Evolutionary conservation across 2,329 filamentous ascomycete genomes (phyloP).

Genomic region (Colletotrichum australisinense): DNA sequence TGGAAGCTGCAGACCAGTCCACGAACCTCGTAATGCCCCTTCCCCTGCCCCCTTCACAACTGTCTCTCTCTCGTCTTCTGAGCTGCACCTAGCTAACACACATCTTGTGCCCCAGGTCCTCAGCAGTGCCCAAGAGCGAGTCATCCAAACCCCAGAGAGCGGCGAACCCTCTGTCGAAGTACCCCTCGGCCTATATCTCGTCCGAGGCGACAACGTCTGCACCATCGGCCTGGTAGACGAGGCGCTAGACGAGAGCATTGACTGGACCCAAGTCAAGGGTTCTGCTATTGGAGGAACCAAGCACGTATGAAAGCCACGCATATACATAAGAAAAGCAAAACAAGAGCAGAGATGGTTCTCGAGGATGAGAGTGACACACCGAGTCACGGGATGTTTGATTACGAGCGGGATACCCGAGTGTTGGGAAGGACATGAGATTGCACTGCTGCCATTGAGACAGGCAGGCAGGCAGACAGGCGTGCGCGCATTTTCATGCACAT

Average conservation of each 20-base stretch:
- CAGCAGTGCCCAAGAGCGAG: slow-evolving; percentile 84
- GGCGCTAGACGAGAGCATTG: slow-evolving; percentile 86
- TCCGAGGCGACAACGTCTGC: slow-evolving; percentile 94
- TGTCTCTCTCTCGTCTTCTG: background rate
- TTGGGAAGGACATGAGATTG: slow-evolving; percentile 25
- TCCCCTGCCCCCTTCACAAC: background rate
- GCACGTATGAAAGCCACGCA: slow-evolving; percentile 61
- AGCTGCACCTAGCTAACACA: slow-evolving; percentile 3
- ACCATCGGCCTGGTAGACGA: slow-evolving; percentile 92
- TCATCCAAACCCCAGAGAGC: slow-evolving; percentile 89
- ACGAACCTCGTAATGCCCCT: slow-evolving; percentile 80
- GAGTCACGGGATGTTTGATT: slow-evolving; percentile 3
- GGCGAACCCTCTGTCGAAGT: slow-evolving; percentile 83
- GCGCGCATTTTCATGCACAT: background rate
- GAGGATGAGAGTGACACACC: slow-evolving; percentile 27
- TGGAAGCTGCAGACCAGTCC: slow-evolving; percentile 88
- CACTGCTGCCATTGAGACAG: slow-evolving; percentile 7
- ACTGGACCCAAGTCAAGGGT: slow-evolving; percentile 92
- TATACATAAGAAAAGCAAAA: background rate
- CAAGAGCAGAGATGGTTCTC: slow-evolving; percentile 2
- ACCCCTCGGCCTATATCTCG: slow-evolving; percentile 88
- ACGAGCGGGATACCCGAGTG: slow-evolving; percentile 33
- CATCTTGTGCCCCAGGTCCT: slow-evolving; percentile 70
- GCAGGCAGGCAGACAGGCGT: background rate
- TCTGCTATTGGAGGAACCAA: slow-evolving; percentile 87